Percentiles rank a stretch among this genome's conserved stretches.
These are phyloP conservation scores for Croton laevigatus DNA, from an alignment of 441 rosid species.

Conservation along the genomic window DNA sequence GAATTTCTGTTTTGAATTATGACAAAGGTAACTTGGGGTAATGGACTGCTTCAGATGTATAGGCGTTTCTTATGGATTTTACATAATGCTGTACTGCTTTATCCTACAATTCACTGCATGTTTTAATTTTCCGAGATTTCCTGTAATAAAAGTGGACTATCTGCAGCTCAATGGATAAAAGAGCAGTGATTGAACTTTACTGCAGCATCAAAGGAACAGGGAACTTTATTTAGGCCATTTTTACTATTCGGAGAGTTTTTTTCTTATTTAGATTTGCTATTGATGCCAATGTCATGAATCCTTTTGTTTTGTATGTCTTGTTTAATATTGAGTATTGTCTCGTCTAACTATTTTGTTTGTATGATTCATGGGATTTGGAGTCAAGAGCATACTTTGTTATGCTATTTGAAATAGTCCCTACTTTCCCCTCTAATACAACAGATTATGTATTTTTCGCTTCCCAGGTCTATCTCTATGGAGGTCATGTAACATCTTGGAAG, in stretches of 20 bases:
- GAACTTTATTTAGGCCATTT: conserved; percentile 1
- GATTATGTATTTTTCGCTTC: conserved; percentile 3
- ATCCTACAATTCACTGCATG: not conserved
- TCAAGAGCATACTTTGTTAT: not conserved
- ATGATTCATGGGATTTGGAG: not conserved
- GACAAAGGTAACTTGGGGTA: not conserved
- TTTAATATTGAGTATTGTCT: not conserved
- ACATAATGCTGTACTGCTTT: not conserved
- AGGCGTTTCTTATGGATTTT: not conserved
- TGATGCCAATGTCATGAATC: not conserved
- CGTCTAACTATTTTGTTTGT: not conserved
- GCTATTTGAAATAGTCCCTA: not conserved
- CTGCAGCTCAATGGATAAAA: not conserved
- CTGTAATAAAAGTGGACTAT: not conserved
- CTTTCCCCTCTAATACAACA: too few relatives aligned
- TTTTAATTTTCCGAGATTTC: not conserved
- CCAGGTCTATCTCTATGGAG: conserved; percentile 88
- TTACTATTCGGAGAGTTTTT: not conserved
- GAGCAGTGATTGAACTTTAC: not conserved
- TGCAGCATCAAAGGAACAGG: not conserved
- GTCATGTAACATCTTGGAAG: conserved; percentile 92
- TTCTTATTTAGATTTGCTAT: not conserved
- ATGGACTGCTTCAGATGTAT: not conserved
- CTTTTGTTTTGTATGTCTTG: not conserved
- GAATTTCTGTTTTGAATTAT: not conserved